Conservation (phyloP, 345 rosid genomes). For the Eucalyptus pauciflora region DNA sequence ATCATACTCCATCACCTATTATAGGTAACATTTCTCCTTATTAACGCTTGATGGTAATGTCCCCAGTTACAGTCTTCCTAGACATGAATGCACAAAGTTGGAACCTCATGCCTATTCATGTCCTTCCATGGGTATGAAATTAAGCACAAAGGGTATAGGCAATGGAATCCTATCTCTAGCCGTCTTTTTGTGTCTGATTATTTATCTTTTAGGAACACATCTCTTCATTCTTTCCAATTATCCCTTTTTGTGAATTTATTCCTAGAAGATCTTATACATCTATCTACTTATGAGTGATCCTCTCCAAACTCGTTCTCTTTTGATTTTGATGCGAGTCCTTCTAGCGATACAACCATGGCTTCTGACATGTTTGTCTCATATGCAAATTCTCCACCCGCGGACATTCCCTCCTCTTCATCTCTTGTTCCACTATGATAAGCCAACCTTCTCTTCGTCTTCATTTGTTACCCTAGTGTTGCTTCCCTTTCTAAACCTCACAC, state of each 20-base stretch:
- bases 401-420: not conserved
- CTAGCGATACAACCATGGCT: not conserved
- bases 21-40: too few species aligned
- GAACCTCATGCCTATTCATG: too few species aligned
- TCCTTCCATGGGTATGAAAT: too few species aligned
- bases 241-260: not conserved
- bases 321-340: not conserved
- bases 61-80: too few species aligned
- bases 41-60: too few species aligned
- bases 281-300: not conserved
- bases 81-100: too few species aligned
- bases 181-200: rapidly evolving
- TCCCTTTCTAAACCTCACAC: not conserved
- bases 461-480: not conserved
- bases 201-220: not conserved
- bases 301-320: not conserved
- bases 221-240: not conserved
- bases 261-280: not conserved
- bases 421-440: not conserved
- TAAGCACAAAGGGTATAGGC: too few species aligned
- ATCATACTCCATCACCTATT: too few species aligned
- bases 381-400: not conserved
- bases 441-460: not conserved
- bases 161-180: not conserved
- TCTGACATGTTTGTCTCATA: not conserved